phyloP scores from a whole-genome alignment of 208 protist genomes.

The Wallacemonas sp. region DNA sequence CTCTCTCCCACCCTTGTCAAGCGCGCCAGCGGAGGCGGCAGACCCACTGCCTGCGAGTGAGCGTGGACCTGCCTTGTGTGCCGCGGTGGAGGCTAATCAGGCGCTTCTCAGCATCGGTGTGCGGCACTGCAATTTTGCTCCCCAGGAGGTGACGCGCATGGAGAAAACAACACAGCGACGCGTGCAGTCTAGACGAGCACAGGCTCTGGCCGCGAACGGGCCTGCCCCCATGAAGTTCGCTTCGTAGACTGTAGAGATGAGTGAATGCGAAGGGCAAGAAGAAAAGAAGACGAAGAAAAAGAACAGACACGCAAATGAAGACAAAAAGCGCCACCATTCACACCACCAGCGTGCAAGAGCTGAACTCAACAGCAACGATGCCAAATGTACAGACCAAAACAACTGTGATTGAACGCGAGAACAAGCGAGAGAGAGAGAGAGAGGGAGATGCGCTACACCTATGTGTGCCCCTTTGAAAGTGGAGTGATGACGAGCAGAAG shows the following conservation, averaged over 20 bases:
- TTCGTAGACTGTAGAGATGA: no score
- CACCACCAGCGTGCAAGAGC: no score
- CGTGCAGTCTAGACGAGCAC: slow-evolving; percentile 30
- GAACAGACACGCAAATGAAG: no score
- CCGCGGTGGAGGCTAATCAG: slow-evolving; percentile 49
- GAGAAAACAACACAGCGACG: slow-evolving; percentile 30
- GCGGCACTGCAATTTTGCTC: slow-evolving; percentile 48
- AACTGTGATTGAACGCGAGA: no score
- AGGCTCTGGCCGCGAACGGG: not conserved
- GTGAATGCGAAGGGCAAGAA: no score
- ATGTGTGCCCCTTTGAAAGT: no score
- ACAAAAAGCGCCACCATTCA: no score
- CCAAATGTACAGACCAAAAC: no score
- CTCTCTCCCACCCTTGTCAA: slow-evolving; percentile 1
- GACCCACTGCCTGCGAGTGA: slow-evolving; percentile 18
- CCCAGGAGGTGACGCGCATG: slow-evolving; percentile 44
- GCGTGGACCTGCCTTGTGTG: slow-evolving; percentile 35
- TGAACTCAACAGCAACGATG: no score
- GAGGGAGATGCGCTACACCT: no score
- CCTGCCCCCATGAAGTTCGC: not conserved
- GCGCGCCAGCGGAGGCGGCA: not conserved
- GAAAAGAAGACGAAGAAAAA: not conserved
- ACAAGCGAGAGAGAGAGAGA: no score
- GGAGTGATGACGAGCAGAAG: no score
- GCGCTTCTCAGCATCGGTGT: slow-evolving; percentile 71